Evolutionary conservation across 371 early-diverging fungal species (phyloP), one percentile per base, ranked within the genome.

Genomic region (Phascolomyces articulosus): DNA sequence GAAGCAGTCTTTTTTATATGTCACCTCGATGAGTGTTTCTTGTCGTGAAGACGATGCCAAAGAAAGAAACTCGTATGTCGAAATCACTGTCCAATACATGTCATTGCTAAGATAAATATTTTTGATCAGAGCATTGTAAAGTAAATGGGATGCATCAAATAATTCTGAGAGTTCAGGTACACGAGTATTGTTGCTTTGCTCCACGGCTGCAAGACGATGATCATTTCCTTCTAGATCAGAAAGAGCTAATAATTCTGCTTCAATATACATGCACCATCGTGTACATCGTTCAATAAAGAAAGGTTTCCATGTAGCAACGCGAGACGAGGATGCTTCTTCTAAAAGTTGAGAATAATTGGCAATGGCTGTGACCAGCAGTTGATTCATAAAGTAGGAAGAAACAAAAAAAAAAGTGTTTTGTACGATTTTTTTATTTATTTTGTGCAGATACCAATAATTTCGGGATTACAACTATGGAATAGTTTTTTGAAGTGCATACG

Each of bases 231-330:
- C 65, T 18, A 63, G 38, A 15, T 63, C 31, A 1, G 34, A 26
- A 7, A 72, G 27, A 18, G 59, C 57, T 24, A 64, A 16, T 21
- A 75, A 31, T 59, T 80, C 80, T 13, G 75, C 63, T 62, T 80
- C 80, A 24, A 80, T 64, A 20, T 27, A 72, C 31, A 80, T 20
- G 53, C 78, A 75, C 71, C 72, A 67, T 58, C 73, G 64, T 0
- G 55, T 63, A 20, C 70, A 73, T 21, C 62, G 51, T 34, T 66
- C 61, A 41, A 80, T 64, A 38, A 75, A 71, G 4, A 48, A 55
- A 2, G 66, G 53, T 13, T 60, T 55, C 79, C 79, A 79, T 6
- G 26, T 62, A 8, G 67, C 65, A 4, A 76, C 73, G 34, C 34
- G 53, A 7, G 70, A 64, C 13, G 69, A 55, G 18, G 54, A 26